These are phyloP conservation scores for Lecanicillium sp. DNA, from an alignment of 2,329 filamentous ascomycete genomes.

Conservation along the genomic window DNA sequence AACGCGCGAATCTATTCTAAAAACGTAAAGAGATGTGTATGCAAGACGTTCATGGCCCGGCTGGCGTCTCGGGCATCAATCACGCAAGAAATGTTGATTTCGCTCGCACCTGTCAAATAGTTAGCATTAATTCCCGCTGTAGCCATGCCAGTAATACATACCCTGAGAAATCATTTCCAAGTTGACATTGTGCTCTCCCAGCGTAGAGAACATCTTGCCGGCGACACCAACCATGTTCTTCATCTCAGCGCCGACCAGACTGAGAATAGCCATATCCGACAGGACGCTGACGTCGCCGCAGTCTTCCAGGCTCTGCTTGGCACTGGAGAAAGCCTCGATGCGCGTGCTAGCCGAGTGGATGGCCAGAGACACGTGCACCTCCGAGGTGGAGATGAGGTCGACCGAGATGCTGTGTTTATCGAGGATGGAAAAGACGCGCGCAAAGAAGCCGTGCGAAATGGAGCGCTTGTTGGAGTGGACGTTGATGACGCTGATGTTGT, in stretches of 20 bases:
- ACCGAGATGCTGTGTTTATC: constrained; percentile 84
- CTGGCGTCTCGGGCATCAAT: constrained; percentile 88
- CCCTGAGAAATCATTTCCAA: constrained; percentile 99
- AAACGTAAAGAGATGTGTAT: constrained; percentile 95
- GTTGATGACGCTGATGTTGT: constrained; percentile 94
- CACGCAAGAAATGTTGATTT: constrained; percentile 98
- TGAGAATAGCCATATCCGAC: constrained; percentile 90
- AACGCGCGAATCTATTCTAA: constrained; percentile 54
- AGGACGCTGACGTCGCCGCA: constrained; percentile 90
- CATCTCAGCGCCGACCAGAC: constrained; percentile 89
- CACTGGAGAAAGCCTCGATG: constrained; percentile 57
- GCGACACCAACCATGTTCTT: constrained; percentile 96
- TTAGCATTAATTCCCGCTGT: background rate
- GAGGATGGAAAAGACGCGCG: constrained; percentile 85
- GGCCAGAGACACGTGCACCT: constrained; percentile 97
- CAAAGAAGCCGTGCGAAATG: constrained; percentile 92
- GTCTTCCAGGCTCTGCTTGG: constrained; percentile 65
- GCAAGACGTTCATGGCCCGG: constrained; percentile 89
- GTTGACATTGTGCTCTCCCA: constrained; percentile 91
- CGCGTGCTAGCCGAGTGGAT: constrained; percentile 72
- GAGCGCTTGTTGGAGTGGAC: constrained; percentile 97
- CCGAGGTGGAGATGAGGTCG: constrained; percentile 91
- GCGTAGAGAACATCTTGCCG: constrained; percentile 88
- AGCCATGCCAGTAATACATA: constrained; percentile 34
- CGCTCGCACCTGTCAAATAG: constrained; percentile 69